These are phyloP conservation scores for Aspergillus baeticus DNA, from an alignment of 495 filamentous ascomycete species.

Conservation along the genomic window DNA sequence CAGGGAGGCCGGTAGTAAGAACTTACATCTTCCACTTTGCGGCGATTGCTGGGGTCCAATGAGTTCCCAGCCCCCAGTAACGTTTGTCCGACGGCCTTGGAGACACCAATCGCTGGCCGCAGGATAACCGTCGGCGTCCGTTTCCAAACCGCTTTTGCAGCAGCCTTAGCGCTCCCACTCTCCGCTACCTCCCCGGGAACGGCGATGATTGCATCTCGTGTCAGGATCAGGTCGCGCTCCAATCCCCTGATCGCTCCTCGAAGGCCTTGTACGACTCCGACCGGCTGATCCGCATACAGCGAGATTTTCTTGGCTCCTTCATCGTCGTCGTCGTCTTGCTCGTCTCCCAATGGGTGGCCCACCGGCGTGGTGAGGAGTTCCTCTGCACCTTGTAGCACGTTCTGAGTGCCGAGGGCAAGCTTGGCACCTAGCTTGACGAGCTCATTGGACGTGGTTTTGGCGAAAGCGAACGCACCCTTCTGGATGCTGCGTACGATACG, in stretches of 20 bases:
- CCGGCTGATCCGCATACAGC: conserved; percentile 88
- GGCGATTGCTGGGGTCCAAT: conserved; percentile 78
- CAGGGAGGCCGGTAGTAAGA: neutral
- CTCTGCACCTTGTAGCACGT: conserved; percentile 83
- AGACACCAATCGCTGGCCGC: conserved; percentile 84
- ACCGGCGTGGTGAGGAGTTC: conserved; percentile 60
- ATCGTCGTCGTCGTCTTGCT: conserved; percentile 61
- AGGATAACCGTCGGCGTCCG: conserved; percentile 89
- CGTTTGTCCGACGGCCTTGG: conserved; percentile 85
- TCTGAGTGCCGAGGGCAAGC: conserved; percentile 91
- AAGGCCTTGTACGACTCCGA: conserved; percentile 82
- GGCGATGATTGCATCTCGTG: conserved; percentile 90
- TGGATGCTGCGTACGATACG: conserved; percentile 86
- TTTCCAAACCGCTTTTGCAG: conserved; percentile 74
- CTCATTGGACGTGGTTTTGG: conserved; percentile 87
- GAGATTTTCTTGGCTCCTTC: conserved; percentile 75
- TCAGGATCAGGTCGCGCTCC: conserved; percentile 78
- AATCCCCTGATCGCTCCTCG: conserved; percentile 77
- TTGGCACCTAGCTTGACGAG: conserved; percentile 92
- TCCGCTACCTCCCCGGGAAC: conserved; percentile 90
- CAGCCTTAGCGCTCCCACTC: conserved; percentile 77
- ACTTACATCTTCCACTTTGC: conserved; percentile 85
- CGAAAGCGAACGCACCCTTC: conserved; percentile 86
- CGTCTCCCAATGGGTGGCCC: conserved; percentile 25
- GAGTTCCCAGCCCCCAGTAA: conserved; percentile 92